phyloP scores from a whole-genome alignment of 1,284 basidiomycete species.

The Ustilago lituana region DNA sequence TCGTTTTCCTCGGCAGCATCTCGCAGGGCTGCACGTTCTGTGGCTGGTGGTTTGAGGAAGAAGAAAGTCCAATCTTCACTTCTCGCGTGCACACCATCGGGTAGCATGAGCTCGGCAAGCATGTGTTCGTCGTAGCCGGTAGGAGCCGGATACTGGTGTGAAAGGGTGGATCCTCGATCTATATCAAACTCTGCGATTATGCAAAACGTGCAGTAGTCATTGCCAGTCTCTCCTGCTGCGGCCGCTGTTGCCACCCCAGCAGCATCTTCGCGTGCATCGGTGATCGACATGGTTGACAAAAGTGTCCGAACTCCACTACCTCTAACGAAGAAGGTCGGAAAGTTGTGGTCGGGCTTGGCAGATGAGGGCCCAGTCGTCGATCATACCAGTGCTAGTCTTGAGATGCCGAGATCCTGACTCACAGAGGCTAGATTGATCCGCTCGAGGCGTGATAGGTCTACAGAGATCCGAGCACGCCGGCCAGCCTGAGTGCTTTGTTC shows the following conservation, averaged over 20 bases:
- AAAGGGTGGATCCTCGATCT: constrained; percentile 59
- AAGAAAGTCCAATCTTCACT: constrained; percentile 98
- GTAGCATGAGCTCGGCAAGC: constrained; percentile 96
- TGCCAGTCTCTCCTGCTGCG: constrained; percentile 1
- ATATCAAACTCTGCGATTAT: constrained; percentile 65
- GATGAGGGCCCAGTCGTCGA: too few species aligned
- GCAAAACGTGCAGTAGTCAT: constrained; percentile 56
- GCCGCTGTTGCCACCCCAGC: not conserved
- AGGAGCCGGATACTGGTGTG: constrained; percentile 53
- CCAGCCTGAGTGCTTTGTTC: too few species aligned
- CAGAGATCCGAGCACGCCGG: too few species aligned
- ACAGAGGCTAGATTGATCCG: too few species aligned
- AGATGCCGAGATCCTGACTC: too few species aligned
- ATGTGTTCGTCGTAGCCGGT: constrained; percentile 69
- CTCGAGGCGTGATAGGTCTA: too few species aligned
- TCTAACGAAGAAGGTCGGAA: too few species aligned
- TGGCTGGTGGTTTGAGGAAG: constrained; percentile 73
- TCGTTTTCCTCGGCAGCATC: constrained; percentile 8
- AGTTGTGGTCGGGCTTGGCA: too few species aligned
- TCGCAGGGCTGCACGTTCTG: constrained; percentile 9
- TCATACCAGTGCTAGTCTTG: too few species aligned
- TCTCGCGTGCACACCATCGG: constrained; percentile 93
- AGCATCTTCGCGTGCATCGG: constrained; percentile 9
- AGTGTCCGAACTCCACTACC: not conserved
- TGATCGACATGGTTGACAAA: constrained; percentile 23